phyloP scores from a whole-genome alignment of 495 filamentous ascomycete species.

The Schizothecium vesticola region DNA sequence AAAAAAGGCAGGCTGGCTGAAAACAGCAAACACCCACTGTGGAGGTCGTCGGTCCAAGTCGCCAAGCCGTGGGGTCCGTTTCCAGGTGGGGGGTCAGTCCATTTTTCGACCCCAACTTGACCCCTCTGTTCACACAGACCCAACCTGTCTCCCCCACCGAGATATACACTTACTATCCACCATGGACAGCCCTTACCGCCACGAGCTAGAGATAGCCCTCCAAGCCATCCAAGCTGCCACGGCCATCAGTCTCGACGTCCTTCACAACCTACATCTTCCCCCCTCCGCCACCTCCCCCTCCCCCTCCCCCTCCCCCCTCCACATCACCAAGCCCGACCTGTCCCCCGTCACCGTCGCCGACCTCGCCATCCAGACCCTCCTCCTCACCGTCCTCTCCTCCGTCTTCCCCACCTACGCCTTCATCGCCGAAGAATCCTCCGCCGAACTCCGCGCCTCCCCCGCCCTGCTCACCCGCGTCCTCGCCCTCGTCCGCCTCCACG shows the following conservation, averaged over 20 bases:
- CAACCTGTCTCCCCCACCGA: not conserved
- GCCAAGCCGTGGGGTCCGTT: not conserved
- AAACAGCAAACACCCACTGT: not conserved
- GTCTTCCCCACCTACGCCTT: constrained; percentile 54
- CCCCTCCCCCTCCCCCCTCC: not conserved
- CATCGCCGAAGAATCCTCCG: constrained; percentile 59
- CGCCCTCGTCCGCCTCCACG: constrained; percentile 34
- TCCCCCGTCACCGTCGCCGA: constrained; percentile 64
- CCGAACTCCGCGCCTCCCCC: constrained; percentile 45
- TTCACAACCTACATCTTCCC: not conserved
- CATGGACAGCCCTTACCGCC: not conserved
- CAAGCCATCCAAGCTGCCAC: not conserved
- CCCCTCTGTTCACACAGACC: not conserved
- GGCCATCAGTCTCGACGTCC: constrained; percentile 1
- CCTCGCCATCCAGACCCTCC: constrained; percentile 60
- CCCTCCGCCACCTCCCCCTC: not conserved
- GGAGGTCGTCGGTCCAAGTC: not conserved
- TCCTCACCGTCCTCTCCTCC: constrained; percentile 49
- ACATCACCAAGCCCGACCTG: constrained; percentile 50
- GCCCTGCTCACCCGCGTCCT: constrained; percentile 49
- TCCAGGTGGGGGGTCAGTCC: not conserved
- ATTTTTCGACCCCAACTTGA: not conserved
- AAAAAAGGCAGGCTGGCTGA: not conserved
- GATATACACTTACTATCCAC: too few species aligned
- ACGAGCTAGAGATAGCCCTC: not conserved